These are phyloP conservation scores for Magnusiomyces paraingens DNA, from an alignment of 1,139 yeast species.

Conservation along the genomic window DNA sequence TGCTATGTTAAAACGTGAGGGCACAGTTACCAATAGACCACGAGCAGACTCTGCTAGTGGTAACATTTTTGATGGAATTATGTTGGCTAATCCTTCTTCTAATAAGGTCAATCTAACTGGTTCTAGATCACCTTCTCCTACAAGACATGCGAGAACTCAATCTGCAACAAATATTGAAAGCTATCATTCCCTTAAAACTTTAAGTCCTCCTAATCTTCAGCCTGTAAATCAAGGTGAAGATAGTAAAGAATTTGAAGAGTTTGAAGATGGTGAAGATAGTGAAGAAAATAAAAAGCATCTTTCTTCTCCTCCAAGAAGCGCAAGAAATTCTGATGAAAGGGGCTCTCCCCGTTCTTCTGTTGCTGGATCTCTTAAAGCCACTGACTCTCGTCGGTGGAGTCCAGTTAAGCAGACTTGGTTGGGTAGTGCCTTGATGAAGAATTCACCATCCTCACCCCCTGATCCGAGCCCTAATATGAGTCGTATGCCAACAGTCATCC, in stretches of 20 bases:
- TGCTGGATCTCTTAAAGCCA: background rate
- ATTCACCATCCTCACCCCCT: constrained; percentile 13
- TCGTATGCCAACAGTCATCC: constrained; percentile 5
- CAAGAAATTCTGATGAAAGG: background rate
- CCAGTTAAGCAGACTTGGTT: constrained; percentile 26
- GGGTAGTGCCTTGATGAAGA: constrained; percentile 28
- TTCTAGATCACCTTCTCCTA: constrained; percentile 15
- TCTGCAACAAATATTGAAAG: constrained; percentile 8
- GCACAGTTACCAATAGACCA: constrained; percentile 15
- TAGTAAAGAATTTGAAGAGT: too few relatives aligned
- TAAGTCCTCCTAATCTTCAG: too few relatives aligned
- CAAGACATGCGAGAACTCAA: constrained; percentile 9
- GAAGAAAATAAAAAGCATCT: background rate
- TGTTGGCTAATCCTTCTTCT: constrained; percentile 14
- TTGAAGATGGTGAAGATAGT: background rate
- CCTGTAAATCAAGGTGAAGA: too few relatives aligned
- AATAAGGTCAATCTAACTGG: constrained; percentile 10
- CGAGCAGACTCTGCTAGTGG: constrained; percentile 12
- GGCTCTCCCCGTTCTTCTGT: background rate
- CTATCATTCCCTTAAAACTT: too few relatives aligned
- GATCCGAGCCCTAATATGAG: constrained; percentile 3
- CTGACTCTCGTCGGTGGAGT: constrained; percentile 21
- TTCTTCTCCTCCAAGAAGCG: constrained; percentile 1
- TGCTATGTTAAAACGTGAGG: constrained; percentile 28
- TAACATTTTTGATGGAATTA: constrained; percentile 7